These are phyloP conservation scores for Silene conica DNA, from an alignment of 148 eudicot species.

Conservation along the genomic window DNA sequence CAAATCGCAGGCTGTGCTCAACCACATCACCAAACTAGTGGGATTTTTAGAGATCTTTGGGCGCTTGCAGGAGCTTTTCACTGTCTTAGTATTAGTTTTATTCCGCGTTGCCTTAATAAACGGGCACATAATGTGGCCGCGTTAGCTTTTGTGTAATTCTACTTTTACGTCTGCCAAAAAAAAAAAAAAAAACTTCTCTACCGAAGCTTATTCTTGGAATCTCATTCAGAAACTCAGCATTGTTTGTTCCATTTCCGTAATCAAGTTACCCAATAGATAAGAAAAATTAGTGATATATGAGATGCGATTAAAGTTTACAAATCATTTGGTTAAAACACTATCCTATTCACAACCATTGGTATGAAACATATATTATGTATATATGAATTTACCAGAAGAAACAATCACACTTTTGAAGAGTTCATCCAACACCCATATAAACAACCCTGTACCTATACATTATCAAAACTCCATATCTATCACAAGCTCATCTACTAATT, in stretches of 20 bases:
- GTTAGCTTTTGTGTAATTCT: too few relatives aligned
- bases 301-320: conserved; percentile 22
- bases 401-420: conserved; percentile 7
- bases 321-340: conserved; percentile 27
- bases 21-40: too few relatives aligned
- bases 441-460: conserved; percentile 26
- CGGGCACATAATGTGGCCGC: too few relatives aligned
- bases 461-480: conserved; percentile 37
- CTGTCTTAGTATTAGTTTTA: too few relatives aligned
- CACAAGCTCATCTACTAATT: conserved; percentile 62
- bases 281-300: conserved; percentile 16
- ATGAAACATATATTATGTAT: conserved; percentile 12
- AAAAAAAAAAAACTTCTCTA: too few relatives aligned
- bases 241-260: conserved; percentile 16
- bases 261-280: conserved; percentile 19
- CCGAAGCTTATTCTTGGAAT: neutral
- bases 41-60: too few relatives aligned
- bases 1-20: too few relatives aligned
- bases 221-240: conserved; percentile 15
- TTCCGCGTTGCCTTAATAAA: too few relatives aligned
- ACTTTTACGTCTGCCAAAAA: too few relatives aligned
- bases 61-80: too few relatives aligned
- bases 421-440: conserved; percentile 17
- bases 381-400: conserved; percentile 19
- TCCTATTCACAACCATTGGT: conserved; percentile 27